phyloP scores from a whole-genome alignment of 2,329 filamentous ascomycete species.

The Tolypocladium tropicale region DNA sequence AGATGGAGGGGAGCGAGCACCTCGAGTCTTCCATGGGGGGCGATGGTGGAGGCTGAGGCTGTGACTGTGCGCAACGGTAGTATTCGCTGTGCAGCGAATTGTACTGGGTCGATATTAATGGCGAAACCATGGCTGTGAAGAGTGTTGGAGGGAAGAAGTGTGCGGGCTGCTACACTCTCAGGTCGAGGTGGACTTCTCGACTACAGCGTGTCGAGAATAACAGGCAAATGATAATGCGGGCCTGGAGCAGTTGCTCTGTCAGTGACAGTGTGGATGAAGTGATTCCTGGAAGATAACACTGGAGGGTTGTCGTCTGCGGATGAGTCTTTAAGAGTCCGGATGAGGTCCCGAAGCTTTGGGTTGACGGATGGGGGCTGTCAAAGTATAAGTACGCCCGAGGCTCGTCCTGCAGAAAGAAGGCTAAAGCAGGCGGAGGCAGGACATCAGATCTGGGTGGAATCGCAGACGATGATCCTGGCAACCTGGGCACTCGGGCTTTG shows the following conservation, averaged over 20 bases:
- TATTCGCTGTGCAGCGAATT: slow-evolving; percentile 6
- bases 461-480: slow-evolving; percentile 6
- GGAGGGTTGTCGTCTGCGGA: not conserved
- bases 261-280: not conserved
- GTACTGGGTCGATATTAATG: slow-evolving; percentile 19
- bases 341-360: not conserved
- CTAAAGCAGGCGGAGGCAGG: slow-evolving; percentile 2
- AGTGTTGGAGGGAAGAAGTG: not conserved
- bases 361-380: slow-evolving; percentile 5
- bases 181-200: not conserved
- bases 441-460: slow-evolving; percentile 12
- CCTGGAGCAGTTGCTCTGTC: not conserved
- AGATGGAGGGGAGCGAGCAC: slow-evolving; percentile 88
- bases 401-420: slow-evolving; percentile 1
- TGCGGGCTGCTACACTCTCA: not conserved
- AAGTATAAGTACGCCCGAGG: slow-evolving; percentile 9
- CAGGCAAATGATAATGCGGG: not conserved
- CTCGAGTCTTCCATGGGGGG: slow-evolving; percentile 69
- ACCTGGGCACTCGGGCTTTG: not conserved
- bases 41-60: slow-evolving; percentile 59
- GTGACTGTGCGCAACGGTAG: slow-evolving; percentile 33
- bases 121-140: slow-evolving; percentile 11
- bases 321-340: slow-evolving; percentile 4
- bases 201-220: not conserved
- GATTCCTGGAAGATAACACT: not conserved